Evolutionary conservation across 1,139 yeast species (phyloP), one percentile per base, ranked within the genome.

Genomic region (Debaryomyces singareniensis): DNA sequence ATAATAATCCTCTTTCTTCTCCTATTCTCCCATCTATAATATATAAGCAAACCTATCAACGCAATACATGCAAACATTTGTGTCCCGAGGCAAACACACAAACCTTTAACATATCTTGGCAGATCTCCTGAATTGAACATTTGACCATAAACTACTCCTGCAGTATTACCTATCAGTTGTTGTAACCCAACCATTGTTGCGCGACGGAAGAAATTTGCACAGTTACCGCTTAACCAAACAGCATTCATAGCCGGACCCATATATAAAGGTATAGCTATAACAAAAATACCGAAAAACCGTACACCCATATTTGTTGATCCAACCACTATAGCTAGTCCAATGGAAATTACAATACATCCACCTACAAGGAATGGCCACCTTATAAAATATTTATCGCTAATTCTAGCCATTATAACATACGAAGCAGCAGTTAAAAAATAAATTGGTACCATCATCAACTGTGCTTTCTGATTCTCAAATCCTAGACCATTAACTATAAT

Each of bases 361-460:
- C 29, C 34, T 13, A 53, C 29, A 13, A 53, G 42, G 27, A 47
- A 40, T 29, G 38, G 54, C 30, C 27, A 34, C 36, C 52, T 40
- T 7, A 42, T 18, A 12, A 28, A 25, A 15, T 29, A 44, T 32
- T 42, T 50, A 43, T 70, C 76, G 10, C 74, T 65, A 32, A 55
- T 38, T 26, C 43, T 44, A 2, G 73, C 68, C 28, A 56, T 50
- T 5, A 49, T 34, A 21, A 68, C 43, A 30, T 60, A 62, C 2
- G 57, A 51, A 6, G 64, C 39, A 4, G 70, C 66, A 1, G 72
- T 61, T 28, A 64, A 41, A 26, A 65, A 51, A 43, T 70, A 71
- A 25, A 68, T 62, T 13, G 76, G 76, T 15, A 70, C 67, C 2
- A 73, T 68, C 50, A 71, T 45, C 28, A 68, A 54, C 43, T 71